Conservation (phyloP, 2,329 filamentous ascomycete genomes). For the Penicillium thymicola region DNA sequence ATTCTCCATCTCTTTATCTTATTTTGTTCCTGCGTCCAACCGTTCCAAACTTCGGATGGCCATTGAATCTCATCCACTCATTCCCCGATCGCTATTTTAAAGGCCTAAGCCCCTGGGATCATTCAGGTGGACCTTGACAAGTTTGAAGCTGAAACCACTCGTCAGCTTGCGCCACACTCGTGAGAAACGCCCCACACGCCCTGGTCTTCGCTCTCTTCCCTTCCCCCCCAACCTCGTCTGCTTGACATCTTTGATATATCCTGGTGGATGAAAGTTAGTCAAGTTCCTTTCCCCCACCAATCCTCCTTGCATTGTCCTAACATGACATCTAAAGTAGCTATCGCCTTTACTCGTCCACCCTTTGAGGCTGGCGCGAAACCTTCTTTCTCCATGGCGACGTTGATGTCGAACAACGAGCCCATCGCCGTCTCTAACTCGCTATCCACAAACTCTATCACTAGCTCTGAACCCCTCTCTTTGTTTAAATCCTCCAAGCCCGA, state of each 20-base stretch:
- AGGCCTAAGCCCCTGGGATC: conserved; percentile 15
- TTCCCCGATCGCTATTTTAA: conserved; percentile 30
- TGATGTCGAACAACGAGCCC: conserved; percentile 43
- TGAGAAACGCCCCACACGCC: conserved; percentile 36
- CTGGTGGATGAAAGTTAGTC: conserved; percentile 22
- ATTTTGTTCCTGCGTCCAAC: conserved; percentile 7
- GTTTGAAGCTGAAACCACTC: conserved; percentile 37
- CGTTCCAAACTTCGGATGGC: conserved; percentile 15
- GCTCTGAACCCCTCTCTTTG: conserved; percentile 32
- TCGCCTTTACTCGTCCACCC: conserved; percentile 30
- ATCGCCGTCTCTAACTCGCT: conserved; percentile 38
- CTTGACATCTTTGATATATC: conserved; percentile 11
- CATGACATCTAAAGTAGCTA: conserved; percentile 37
- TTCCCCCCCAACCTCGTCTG: conserved; percentile 11
- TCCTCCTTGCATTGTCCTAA: conserved; percentile 23
- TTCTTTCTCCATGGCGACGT: conserved; percentile 42
- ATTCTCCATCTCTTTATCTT: conserved; percentile 9
- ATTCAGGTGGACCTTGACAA: conserved; percentile 21
- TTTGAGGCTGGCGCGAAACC: conserved; percentile 31
- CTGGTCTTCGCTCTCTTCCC: conserved; percentile 20
- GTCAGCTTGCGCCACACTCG: conserved; percentile 48
- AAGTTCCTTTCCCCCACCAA: neutral
- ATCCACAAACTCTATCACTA: conserved; percentile 31
- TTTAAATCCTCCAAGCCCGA: conserved; percentile 38
- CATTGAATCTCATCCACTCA: conserved; percentile 17